phyloP scores from a whole-genome alignment of 352 stramenopile genomes.

The Globisporangium spinosum region DNA sequence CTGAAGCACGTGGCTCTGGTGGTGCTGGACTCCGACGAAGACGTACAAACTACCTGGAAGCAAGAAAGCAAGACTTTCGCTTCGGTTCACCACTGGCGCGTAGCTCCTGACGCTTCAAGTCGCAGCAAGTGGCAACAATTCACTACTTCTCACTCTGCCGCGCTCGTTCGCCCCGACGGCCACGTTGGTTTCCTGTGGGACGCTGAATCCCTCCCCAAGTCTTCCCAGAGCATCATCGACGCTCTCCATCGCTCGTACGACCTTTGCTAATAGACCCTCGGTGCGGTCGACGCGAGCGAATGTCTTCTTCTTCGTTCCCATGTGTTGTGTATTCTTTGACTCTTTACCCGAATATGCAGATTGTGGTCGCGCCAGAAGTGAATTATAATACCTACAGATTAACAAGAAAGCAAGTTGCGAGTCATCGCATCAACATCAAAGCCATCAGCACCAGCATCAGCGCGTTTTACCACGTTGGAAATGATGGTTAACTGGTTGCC shows the following conservation, averaged over 20 bases:
- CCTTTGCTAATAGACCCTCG: constrained; percentile 5
- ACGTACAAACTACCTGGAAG: background rate
- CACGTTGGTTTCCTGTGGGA: constrained; percentile 70
- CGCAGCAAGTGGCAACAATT: constrained; percentile 44
- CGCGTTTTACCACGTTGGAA: background rate
- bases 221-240: constrained; percentile 2
- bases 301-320: background rate
- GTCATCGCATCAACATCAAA: background rate
- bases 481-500: background rate
- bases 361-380: background rate
- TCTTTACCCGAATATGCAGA: background rate
- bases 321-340: constrained; percentile 10
- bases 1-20: constrained; percentile 39
- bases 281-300: background rate
- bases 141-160: constrained; percentile 25
- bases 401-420: background rate
- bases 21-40: constrained; percentile 28
- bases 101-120: constrained; percentile 23
- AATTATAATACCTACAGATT: constrained; percentile 7
- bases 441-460: background rate
- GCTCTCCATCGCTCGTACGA: constrained; percentile 15
- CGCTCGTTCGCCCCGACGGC: constrained; percentile 76
- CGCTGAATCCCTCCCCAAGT: background rate
- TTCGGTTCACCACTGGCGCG: constrained; percentile 31
- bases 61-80: constrained; percentile 16